Percentiles rank a stretch among this genome's conserved stretches.
These are phyloP conservation scores for Gloeopeniophorella convolvens DNA, from an alignment of 768 basidiomycete genomes.

Conservation along the genomic window DNA sequence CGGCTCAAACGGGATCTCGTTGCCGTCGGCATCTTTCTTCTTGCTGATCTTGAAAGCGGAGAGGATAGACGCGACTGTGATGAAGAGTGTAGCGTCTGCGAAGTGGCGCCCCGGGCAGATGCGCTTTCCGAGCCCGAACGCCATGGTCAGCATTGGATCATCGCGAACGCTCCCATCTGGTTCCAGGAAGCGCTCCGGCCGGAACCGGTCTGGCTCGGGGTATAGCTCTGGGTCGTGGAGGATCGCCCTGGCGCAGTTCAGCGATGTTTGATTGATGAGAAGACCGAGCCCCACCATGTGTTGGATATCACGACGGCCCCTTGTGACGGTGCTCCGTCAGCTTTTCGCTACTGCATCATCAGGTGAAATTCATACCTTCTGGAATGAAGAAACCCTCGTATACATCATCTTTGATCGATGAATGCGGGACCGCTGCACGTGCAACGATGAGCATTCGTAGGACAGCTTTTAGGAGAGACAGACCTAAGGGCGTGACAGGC, in stretches of 20 bases:
- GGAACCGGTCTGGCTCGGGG: constrained; percentile 18
- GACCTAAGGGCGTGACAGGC: background rate
- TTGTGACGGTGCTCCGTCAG: too few relatives aligned
- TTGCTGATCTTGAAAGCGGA: too few relatives aligned
- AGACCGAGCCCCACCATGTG: too few relatives aligned
- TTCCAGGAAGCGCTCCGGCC: constrained; percentile 18
- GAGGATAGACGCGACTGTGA: too few relatives aligned
- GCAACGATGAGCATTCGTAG: background rate
- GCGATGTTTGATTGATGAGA: too few relatives aligned
- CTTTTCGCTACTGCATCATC: too few relatives aligned
- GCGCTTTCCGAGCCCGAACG: constrained; percentile 20
- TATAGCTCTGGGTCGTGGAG: too few relatives aligned
- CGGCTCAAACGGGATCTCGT: too few relatives aligned
- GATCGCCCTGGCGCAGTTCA: too few relatives aligned
- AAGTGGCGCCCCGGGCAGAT: constrained; percentile 18
- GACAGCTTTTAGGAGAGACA: background rate
- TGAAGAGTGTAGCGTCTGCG: constrained; percentile 14
- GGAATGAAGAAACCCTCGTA: background rate
- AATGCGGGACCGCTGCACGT: background rate
- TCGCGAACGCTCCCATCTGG: constrained; percentile 23
- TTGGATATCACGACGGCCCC: too few relatives aligned
- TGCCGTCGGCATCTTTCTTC: too few relatives aligned
- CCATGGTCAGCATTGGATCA: constrained; percentile 22
- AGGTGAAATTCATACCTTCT: background rate
- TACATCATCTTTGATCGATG: background rate